Evolutionary conservation across 2,329 filamentous ascomycete genomes (phyloP).

Genomic region (Aureobasidium lini): DNA sequence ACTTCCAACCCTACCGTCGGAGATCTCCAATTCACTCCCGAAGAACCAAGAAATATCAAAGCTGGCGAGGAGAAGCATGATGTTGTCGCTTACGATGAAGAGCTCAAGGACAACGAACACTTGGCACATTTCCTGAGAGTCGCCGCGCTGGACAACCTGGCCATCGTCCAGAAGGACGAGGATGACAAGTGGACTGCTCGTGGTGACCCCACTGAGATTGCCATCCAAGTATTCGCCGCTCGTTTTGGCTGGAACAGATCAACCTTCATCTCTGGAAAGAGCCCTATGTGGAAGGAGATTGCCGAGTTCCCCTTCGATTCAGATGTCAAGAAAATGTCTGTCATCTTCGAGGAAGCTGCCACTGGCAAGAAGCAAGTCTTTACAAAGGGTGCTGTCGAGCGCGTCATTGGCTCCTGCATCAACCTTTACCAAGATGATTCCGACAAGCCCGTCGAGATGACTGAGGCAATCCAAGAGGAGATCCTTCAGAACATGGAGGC

Average conservation of each 20-base stretch:
- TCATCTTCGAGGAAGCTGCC: slow-evolving; percentile 49
- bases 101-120: slow-evolving; percentile 9
- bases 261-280: slow-evolving; percentile 43
- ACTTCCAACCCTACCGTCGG: slow-evolving; percentile 55
- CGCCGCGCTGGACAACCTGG: slow-evolving; percentile 59
- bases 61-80: slow-evolving; percentile 15
- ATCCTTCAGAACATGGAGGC: slow-evolving; percentile 62
- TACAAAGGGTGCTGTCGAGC: slow-evolving; percentile 63
- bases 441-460: slow-evolving; percentile 38
- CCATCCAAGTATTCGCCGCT: slow-evolving; percentile 65
- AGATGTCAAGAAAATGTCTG: slow-evolving; percentile 68
- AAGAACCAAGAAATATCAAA: slow-evolving; percentile 15
- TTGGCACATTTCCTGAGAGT: slow-evolving; percentile 47
- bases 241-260: slow-evolving; percentile 56
- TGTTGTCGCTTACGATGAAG: slow-evolving; percentile 1
- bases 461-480: slow-evolving; percentile 43
- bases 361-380: slow-evolving; percentile 38
- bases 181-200: slow-evolving; percentile 56
- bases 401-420: slow-evolving; percentile 57
- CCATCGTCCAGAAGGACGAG: slow-evolving; percentile 48
- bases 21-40: slow-evolving; percentile 41
- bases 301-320: slow-evolving; percentile 70
- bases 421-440: slow-evolving; percentile 36
- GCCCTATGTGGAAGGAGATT: slow-evolving; percentile 48
- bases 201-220: slow-evolving; percentile 65